A percentile compares a stretch with the other conserved stretches of the same genome.
Conservation (phyloP, 805 yeast genomes). For the Teunomyces barrocoloradensis region DNA sequence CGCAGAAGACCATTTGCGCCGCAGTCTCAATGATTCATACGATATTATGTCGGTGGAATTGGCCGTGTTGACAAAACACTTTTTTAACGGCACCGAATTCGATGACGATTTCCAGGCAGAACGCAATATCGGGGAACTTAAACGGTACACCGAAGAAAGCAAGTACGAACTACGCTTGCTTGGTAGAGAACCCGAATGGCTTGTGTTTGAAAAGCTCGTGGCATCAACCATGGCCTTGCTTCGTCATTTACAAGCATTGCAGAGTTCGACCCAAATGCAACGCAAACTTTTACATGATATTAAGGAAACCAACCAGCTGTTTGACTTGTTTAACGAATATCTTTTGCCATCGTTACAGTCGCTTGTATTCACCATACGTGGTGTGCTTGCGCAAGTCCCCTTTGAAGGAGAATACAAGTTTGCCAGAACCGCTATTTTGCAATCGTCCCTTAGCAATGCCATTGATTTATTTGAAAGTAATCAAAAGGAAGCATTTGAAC, state of each 20-base stretch:
- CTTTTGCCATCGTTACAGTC: conserved; percentile 74
- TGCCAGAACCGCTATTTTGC: conserved; percentile 43
- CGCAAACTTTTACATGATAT: conserved; percentile 46
- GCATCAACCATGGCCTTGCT: conserved; percentile 50
- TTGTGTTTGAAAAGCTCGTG: conserved; percentile 44
- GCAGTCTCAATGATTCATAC: conserved; percentile 49
- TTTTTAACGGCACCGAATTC: conserved; percentile 48
- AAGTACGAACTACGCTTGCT: conserved; percentile 53
- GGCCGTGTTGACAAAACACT: conserved; percentile 44
- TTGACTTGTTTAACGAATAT: conserved; percentile 63
- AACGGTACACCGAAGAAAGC: conserved; percentile 52
- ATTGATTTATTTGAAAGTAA: conserved; percentile 53
- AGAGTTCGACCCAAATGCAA: conserved; percentile 68
- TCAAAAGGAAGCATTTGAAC: conserved; percentile 55
- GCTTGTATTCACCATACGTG: conserved; percentile 59
- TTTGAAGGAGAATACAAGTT: conserved; percentile 44
- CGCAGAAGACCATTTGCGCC: conserved; percentile 48
- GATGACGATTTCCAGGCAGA: conserved; percentile 39
- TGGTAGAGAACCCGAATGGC: conserved; percentile 58
- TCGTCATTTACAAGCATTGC: conserved; percentile 63
- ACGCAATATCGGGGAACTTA: conserved; percentile 37
- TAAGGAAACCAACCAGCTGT: conserved; percentile 39
- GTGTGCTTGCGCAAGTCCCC: conserved; percentile 58
- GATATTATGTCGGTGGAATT: conserved; percentile 51
- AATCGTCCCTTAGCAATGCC: conserved; percentile 48